These are phyloP conservation scores for Monilinia fructicola DNA, from an alignment of 2,329 filamentous ascomycete genomes.

Conservation along the genomic window DNA sequence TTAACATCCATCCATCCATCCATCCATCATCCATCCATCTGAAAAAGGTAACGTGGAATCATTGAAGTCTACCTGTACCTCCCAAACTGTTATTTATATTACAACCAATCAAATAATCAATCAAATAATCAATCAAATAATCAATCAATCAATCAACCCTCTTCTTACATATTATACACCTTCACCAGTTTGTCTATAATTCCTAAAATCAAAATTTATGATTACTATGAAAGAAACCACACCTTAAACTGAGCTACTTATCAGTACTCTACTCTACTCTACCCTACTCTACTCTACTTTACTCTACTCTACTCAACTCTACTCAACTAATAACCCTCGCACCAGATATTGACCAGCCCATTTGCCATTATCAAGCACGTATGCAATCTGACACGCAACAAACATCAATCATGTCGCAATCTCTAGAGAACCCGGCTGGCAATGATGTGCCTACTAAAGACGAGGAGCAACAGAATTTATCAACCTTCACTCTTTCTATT, in stretches of 20 bases:
- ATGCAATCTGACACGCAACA: not conserved
- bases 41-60: not conserved
- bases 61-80: not conserved
- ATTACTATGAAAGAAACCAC: slow-evolving; percentile 11
- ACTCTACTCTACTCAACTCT: not conserved
- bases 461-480: slow-evolving; percentile 30
- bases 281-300: not conserved
- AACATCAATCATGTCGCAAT: slow-evolving; percentile 30
- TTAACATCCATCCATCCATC: no score
- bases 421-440: slow-evolving; percentile 21
- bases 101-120: no score
- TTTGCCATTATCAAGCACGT: not conserved
- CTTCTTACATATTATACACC: not conserved
- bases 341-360: not conserved
- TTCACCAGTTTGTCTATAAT: not conserved
- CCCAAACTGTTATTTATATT: not conserved
- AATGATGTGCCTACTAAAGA: slow-evolving; percentile 28
- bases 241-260: slow-evolving; percentile 7
- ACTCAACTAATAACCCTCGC: not conserved
- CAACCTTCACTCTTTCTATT: slow-evolving; percentile 55
- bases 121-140: no score
- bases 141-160: not conserved
- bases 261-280: not conserved
- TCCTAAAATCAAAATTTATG: not conserved
- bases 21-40: no score